Evolutionary conservation across 805 yeast species (phyloP), one percentile per base, ranked within the genome.

Genomic region (Clavispora fructus): DNA sequence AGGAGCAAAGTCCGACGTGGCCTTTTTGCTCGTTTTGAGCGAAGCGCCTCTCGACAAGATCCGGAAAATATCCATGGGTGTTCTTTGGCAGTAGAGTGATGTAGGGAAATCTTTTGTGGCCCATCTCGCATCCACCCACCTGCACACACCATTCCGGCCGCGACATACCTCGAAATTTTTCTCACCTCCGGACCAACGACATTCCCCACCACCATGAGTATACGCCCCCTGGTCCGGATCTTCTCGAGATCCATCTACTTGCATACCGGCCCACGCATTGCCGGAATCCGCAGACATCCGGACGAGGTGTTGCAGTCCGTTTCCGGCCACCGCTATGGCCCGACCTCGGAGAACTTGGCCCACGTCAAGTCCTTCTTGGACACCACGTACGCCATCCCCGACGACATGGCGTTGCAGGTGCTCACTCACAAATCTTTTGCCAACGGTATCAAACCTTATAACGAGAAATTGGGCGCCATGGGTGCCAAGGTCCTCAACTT

Each of bases 341-440:
- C 71, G 9, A 67, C 66, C 12, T 71, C 73, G 13, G 68, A 74
- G 11, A 78, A 83, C 45, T 60, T 85, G 39, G 59, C 63, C 43
- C 68, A 73, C 28, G 64, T 83, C 44, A 78, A 79, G 56, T 50
- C 56, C 27, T 79, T 80, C 52, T 64, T 85, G 45, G 49, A 58
- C 17, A 70, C 69, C 19, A 71, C 76, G 49, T 82, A 73, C 57
- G 53, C 71, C 37, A 69, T 91, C 37, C 73, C 84, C 5, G 85
- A 87, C 57, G 74, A 75, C 7, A 54, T 85, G 48, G 67, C 85
- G 19, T 71, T 89, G 50, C 98, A 92, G 68, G 82, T 87, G 35
- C 70, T 91, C 57, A 91, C 97, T 6, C 97, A 92, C 69, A 92
- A 92, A 69, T 87, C 96, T 19, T 92, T 90, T 73, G 95, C 95